A percentile compares a stretch with the other conserved stretches of the same genome.
Conservation (phyloP, 495 filamentous ascomycete species). For the Physcia stellaris region DNA sequence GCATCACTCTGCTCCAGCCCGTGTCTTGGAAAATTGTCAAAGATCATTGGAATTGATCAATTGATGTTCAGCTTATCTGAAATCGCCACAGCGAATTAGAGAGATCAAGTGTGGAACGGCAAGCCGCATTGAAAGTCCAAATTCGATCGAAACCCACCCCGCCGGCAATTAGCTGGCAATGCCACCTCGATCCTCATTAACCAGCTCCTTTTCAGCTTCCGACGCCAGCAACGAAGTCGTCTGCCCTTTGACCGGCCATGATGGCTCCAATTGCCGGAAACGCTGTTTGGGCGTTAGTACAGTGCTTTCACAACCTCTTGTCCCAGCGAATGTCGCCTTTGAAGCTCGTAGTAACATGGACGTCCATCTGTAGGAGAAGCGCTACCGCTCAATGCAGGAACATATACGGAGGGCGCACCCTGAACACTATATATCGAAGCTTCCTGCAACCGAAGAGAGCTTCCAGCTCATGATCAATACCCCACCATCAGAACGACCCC, state of each 20-base stretch:
- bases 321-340: neutral
- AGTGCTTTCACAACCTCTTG: constrained; percentile 4
- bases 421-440: constrained; percentile 95
- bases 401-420: constrained; percentile 96
- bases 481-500: constrained; percentile 64
- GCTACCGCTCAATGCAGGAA: constrained; percentile 98
- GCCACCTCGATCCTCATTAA: constrained; percentile 79
- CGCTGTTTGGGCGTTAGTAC: constrained; percentile 88
- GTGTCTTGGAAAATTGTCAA: no score
- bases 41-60: no score
- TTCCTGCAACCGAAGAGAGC: constrained; percentile 97
- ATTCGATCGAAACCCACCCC: no score
- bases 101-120: no score
- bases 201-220: constrained; percentile 81
- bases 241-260: constrained; percentile 89
- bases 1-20: no score
- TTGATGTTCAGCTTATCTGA: no score
- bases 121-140: no score
- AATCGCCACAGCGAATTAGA: no score
- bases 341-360: neutral
- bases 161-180: constrained; percentile 46
- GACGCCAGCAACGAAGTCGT: constrained; percentile 92
- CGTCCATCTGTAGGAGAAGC: constrained; percentile 59
- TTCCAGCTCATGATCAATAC: constrained; percentile 91
- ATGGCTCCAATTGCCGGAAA: constrained; percentile 95